phyloP scores from a whole-genome alignment of 1,284 basidiomycete species.

The Malassezia slooffiae region DNA sequence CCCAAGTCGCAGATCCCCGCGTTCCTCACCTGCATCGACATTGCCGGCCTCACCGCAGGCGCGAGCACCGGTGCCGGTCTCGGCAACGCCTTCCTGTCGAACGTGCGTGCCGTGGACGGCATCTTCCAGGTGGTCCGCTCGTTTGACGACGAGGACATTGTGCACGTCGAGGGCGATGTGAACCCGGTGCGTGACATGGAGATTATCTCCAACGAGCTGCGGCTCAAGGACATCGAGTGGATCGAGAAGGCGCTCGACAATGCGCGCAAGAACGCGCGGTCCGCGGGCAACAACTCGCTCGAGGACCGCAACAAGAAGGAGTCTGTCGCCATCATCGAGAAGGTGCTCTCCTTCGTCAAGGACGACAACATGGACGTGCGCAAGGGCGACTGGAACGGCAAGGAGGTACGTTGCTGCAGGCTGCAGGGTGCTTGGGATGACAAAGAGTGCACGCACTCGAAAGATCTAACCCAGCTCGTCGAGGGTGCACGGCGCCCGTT shows the following conservation, averaged over 20 bases:
- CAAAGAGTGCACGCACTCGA: conserved; percentile 64
- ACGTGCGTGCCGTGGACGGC: conserved; percentile 95
- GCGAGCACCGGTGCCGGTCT: conserved; percentile 96
- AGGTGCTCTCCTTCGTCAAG: conserved; percentile 66
- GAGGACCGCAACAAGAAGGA: conserved; percentile 95
- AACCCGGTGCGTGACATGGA: conserved; percentile 94
- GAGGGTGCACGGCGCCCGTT: conserved; percentile 53
- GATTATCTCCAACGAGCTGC: conserved; percentile 69
- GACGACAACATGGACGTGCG: conserved; percentile 83
- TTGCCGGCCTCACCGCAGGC: conserved; percentile 89
- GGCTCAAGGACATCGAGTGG: conserved; percentile 98
- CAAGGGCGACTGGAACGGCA: conserved; percentile 87
- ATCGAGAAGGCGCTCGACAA: conserved; percentile 78
- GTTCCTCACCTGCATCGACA: conserved; percentile 95
- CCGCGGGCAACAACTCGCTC: conserved; percentile 60
- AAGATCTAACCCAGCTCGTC: conserved; percentile 58
- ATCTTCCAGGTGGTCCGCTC: conserved; percentile 98
- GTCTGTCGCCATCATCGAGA: conserved; percentile 75
- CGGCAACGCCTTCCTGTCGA: conserved; percentile 93
- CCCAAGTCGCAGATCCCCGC: conserved; percentile 79
- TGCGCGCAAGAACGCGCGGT: conserved; percentile 31
- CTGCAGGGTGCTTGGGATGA: conserved; percentile 53
- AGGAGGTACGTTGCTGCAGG: conserved; percentile 66
- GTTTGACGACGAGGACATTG: conserved; percentile 97
- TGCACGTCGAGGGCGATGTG: conserved; percentile 97